Evolutionary conservation across 2,329 filamentous ascomycete species (phyloP), one percentile per base, ranked within the genome.

Genomic region (Sclerotiophoma versabilis): DNA sequence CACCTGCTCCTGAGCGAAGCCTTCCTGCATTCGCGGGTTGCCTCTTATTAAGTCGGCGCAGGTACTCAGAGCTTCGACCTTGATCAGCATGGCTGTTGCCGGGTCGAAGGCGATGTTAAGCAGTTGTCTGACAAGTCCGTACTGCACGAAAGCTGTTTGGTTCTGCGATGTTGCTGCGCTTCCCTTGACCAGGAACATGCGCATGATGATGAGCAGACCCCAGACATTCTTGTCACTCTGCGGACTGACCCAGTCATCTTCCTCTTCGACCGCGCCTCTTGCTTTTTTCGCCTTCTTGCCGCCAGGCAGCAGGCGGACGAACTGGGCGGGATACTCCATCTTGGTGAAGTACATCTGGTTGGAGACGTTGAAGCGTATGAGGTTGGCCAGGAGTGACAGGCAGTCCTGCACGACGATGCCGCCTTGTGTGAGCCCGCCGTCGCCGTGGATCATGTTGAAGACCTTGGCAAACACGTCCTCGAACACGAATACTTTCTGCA

Each of bases 271-370:
- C 19, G 41, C 19, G 15, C 81, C 77, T 32, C 82, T 81, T 50
- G 81, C 77, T 52, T 82, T 80, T 62, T 83, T 77, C 57, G 83
- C 79, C 47, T 83, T 80, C 60, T 84, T 81, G 66, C 84, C 79
- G 73, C 82, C 79, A n/a, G 77, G 82, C 17, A 96, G 80, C 27
- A 98, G 80, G 30, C 83, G 83, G 14, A 87, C 83, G 41, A 97
- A 80, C 63, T 87, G 88, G 19, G 84, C 82, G 12, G 96, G 86
- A 68, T 89, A 93, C 1, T 92, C 92, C 37, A 91, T 93, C 73
- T 99, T 95, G 51, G 93, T 85, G 74, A 99, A 98, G 50, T 93
- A 87, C 10, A 92, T 91, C 75, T 99, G 95, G 69, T 99, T 99
- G 2, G 93, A 95, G 1, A 87, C 80, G 71, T 98, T 98, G 65